Evolutionary conservation across 2,329 filamentous ascomycete genomes (phyloP).

Genomic region (Curvularia spicifera): DNA sequence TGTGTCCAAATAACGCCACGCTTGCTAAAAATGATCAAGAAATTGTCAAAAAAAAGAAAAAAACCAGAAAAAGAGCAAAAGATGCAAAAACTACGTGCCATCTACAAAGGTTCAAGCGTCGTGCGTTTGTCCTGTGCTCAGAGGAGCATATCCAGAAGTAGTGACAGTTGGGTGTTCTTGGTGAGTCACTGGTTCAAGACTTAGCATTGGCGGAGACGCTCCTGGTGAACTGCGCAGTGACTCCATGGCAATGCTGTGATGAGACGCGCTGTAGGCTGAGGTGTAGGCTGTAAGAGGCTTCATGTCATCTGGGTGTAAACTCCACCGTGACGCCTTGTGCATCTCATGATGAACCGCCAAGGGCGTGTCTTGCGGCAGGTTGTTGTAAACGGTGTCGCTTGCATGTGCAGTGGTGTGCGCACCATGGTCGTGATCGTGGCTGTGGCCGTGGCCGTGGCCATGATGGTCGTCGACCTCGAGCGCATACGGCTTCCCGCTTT

Average conservation of each 20-base stretch:
- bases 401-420: constrained; percentile 22
- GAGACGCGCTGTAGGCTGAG: constrained; percentile 27
- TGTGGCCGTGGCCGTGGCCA: constrained; percentile 23
- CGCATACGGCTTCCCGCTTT: constrained; percentile 41
- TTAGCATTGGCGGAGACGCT: not conserved
- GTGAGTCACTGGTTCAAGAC: constrained; percentile 13
- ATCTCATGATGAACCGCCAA: not conserved
- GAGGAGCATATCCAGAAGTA: constrained; percentile 19
- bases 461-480: constrained; percentile 36
- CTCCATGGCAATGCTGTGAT: constrained; percentile 25
- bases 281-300: constrained; percentile 13
- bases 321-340: constrained; percentile 14
- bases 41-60: not conserved
- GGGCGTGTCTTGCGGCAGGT: constrained; percentile 4
- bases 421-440: constrained; percentile 20
- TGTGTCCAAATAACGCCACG: constrained; percentile 1
- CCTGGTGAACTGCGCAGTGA: constrained; percentile 28
- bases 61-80: not conserved
- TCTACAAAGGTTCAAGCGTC: constrained; percentile 15
- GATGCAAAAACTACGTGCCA: not conserved
- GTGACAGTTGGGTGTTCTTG: constrained; percentile 8
- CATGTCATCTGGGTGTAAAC: constrained; percentile 12
- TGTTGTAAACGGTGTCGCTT: constrained; percentile 1
- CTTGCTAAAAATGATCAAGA: constrained; percentile 4
- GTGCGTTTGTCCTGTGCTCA: constrained; percentile 25